phyloP scores from a whole-genome alignment of 305 asterid species.

The Fraxinus nigra region DNA sequence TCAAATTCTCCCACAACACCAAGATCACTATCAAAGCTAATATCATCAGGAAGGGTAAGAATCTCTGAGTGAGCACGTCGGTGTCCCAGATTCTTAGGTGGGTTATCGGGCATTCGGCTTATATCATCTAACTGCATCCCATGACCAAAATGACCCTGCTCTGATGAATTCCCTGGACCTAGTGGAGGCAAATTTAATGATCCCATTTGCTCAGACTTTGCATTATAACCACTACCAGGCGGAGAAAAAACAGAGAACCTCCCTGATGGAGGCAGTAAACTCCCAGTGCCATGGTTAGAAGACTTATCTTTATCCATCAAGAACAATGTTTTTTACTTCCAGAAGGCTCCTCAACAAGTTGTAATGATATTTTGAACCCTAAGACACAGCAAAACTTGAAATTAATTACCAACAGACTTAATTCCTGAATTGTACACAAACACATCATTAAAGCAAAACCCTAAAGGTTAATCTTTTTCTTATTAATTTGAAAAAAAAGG shows the following conservation, averaged over 20 bases:
- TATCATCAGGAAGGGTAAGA: slow-evolving; percentile 93
- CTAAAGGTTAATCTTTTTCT: neutral
- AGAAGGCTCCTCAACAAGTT: slow-evolving; percentile 19
- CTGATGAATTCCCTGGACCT: slow-evolving; percentile 56
- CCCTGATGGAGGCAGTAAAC: slow-evolving; percentile 70
- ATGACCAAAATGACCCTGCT: slow-evolving; percentile 60
- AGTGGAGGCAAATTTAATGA: slow-evolving; percentile 59
- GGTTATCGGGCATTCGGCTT: slow-evolving; percentile 93
- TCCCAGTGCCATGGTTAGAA: slow-evolving; percentile 45
- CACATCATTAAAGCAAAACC: slow-evolving; percentile 20
- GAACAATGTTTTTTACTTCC: slow-evolving; percentile 19
- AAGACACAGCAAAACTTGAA: neutral
- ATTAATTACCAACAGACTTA: neutral
- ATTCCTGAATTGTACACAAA: neutral
- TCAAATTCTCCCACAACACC: slow-evolving; percentile 96
- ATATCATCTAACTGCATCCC: slow-evolving; percentile 58
- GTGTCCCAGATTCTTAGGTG: slow-evolving; percentile 81
- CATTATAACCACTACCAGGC: slow-evolving; percentile 42
- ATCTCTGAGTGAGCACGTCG: slow-evolving; percentile 98
- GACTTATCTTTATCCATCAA: slow-evolving; percentile 84
- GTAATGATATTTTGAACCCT: slow-evolving; percentile 1
- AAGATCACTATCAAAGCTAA: slow-evolving; percentile 92
- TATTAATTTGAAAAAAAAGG: slow-evolving; percentile 17
- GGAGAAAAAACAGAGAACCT: slow-evolving; percentile 69
- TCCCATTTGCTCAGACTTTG: slow-evolving; percentile 55